Conservation (phyloP, 2,329 filamentous ascomycete species). For the Cordyceps cateniannulata region DNA sequence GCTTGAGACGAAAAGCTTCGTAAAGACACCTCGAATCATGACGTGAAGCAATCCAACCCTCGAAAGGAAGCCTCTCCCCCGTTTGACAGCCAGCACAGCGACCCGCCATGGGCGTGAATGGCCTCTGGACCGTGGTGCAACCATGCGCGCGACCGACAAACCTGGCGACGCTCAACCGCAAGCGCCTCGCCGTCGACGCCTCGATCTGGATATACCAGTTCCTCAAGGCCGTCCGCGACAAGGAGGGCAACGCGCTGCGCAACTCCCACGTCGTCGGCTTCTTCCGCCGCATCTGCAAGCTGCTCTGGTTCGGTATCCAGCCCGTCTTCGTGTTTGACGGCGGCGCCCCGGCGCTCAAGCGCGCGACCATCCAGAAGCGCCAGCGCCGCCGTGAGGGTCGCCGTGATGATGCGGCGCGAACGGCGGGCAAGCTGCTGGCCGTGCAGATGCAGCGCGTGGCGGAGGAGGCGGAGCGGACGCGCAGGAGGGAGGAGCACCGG, state of each 20-base stretch:
- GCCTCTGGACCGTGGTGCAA: constrained; percentile 93
- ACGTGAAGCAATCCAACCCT: background rate
- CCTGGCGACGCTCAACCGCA: constrained; percentile 91
- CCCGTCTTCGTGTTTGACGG: constrained; percentile 98
- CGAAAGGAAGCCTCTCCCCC: background rate
- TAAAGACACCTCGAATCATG: background rate
- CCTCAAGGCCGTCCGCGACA: constrained; percentile 95
- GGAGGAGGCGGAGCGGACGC: constrained; percentile 72
- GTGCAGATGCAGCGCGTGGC: constrained; percentile 89
- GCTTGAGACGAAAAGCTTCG: background rate
- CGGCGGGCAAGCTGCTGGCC: constrained; percentile 83
- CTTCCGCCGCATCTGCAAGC: constrained; percentile 96
- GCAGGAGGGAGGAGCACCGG: constrained; percentile 42
- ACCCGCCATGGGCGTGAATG: constrained; percentile 88
- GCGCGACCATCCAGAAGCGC: constrained; percentile 77
- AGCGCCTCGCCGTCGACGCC: constrained; percentile 92
- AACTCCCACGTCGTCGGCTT: constrained; percentile 97
- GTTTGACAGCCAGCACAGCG: background rate
- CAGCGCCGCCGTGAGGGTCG: constrained; percentile 79
- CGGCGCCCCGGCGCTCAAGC: constrained; percentile 82
- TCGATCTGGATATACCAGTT: constrained; percentile 99
- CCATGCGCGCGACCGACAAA: constrained; percentile 94
- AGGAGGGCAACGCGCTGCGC: constrained; percentile 91
- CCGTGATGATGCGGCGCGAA: constrained; percentile 85
- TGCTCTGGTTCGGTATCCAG: constrained; percentile 91